Base-by-base conservation (phyloP, 129 eudicot species). In the Sambucus nigra region DNA sequence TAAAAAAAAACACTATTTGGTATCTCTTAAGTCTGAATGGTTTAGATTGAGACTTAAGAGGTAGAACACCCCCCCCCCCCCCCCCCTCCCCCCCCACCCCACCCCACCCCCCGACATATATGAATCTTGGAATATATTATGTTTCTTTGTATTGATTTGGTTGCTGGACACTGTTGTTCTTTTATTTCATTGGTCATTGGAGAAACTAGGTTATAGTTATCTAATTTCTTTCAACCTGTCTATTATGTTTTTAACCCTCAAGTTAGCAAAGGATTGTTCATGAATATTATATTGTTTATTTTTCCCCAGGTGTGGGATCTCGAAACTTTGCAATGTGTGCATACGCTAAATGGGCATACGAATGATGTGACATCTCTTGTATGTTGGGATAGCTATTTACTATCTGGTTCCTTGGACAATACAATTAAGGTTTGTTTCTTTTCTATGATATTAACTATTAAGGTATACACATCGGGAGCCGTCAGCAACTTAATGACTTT, bases 341-440 rank as follows among this genome's bases (percentile, higher is more conserved):
- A 81, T 8, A 70, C 76, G 2, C 39, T 86, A 15, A 21, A 39
- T 25, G 78, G 84, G 38, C 89, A 84, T 74, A 29, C 69, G 0
- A 52, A 53, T 15, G 70, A 57, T 18, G 86, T 80, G 33, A 81
- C 73, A 25, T 50, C 87, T 8, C 28, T 86, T 45, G 15, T 81
- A 22, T 86, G 91, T 48, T 81, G 95, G 95, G 92, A 78, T 24
- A 53, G 40, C 8, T 78, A 33, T 64, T 59, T 86, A 35, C 0
- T 86, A 3, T 74, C 95, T 15, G 80, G 83, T 60, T 81, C 95
- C 5, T 56, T 75, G 58, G 95, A 86, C 57, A 64, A 65, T 14
- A 76, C 65, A 18, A 35, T 81, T 16, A 86, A 78, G 73, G 76
- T 75, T n/a, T 35, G 47, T 2, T 31, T 56, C n/a, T 61, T 39